Conservation (phyloP, 1,139 yeast species). For the Debaryomycetaceae sp. region DNA sequence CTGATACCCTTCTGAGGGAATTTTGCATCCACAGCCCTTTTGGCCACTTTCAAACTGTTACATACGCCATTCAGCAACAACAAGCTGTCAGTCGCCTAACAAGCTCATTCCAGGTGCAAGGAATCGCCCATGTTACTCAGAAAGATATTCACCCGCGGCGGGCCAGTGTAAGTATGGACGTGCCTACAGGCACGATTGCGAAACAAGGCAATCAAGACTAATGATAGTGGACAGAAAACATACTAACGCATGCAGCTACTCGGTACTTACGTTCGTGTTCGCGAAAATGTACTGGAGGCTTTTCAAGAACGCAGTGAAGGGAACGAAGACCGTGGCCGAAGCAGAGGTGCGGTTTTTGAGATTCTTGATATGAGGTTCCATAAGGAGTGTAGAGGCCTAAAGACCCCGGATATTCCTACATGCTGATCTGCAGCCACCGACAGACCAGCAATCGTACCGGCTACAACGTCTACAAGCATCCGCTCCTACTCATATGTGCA, state of each 20-base stretch:
- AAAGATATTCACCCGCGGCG: neutral
- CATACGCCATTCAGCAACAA: neutral
- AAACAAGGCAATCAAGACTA: neutral
- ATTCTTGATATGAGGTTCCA: neutral
- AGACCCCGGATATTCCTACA: no score
- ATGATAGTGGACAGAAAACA: no score
- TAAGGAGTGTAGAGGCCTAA: no score
- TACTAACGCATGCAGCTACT: neutral
- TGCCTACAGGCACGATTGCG: neutral
- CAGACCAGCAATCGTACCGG: no score
- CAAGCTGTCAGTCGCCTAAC: neutral
- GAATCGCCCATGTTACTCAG: neutral
- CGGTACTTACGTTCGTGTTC: neutral
- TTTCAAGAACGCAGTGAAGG: neutral
- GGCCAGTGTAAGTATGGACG: neutral
- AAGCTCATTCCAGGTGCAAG: neutral
- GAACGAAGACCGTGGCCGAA: neutral
- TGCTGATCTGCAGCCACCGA: no score
- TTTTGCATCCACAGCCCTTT: no score
- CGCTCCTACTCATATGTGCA: no score
- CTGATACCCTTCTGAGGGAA: no score
- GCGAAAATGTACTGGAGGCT: neutral
- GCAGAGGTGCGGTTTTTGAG: neutral
- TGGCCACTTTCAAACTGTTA: no score
- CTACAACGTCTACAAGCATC: no score